Base-by-base conservation (phyloP, 768 basidiomycete genomes). In the Boletus pseudo-olivaceus region DNA sequence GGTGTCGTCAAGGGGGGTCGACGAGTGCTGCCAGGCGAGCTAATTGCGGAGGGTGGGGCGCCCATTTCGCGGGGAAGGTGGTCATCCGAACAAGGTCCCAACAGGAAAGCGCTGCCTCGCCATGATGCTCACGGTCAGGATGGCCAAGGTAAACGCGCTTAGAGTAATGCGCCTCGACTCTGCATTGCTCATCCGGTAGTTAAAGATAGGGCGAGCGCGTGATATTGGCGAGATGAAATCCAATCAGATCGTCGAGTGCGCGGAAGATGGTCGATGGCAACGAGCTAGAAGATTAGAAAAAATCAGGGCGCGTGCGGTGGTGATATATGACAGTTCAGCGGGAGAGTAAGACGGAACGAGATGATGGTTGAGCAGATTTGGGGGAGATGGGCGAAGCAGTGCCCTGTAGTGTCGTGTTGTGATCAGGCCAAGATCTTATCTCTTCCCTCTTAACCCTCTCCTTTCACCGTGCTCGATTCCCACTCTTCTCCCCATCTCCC, bases 391-490 rank as follows among this genome's bases (percentile, higher is more conserved):
- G n/a, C 9, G 37, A 38, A 41, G 56, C 56, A 15, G 56, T 59
- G 58, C 57, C 11, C 8, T 41, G 49, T 54, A 7, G 49, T 51
- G 23, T 20, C 26, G 30, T 57, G 44, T 44, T 41, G 52, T 54
- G 46, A 50, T 54, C 57, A 52, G 15, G 7, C 27, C 43, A 29
- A n/a, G 37, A 50, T 60, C 53, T 53, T 57, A 44, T 56, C 47
- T 41, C 42, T 11, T 32, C 17, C 23, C 37, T 51, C 53, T 41
- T 34, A 32, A 15, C 34, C 53, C 32, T 51, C 50, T n/a, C 32
- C 35, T 33, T n/a, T 41, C 53, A 37, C 35, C 35, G 35, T 8
- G 7, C 12, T 41, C 17, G 15, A n/a, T 23, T 41, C 30, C 30
- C 33, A 23, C 33, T 34, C 37, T 38, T 34, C 23, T 14, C 43